These are phyloP conservation scores for Pseudodiploospora longispora DNA, from an alignment of 2,329 filamentous ascomycete genomes.

Conservation along the genomic window DNA sequence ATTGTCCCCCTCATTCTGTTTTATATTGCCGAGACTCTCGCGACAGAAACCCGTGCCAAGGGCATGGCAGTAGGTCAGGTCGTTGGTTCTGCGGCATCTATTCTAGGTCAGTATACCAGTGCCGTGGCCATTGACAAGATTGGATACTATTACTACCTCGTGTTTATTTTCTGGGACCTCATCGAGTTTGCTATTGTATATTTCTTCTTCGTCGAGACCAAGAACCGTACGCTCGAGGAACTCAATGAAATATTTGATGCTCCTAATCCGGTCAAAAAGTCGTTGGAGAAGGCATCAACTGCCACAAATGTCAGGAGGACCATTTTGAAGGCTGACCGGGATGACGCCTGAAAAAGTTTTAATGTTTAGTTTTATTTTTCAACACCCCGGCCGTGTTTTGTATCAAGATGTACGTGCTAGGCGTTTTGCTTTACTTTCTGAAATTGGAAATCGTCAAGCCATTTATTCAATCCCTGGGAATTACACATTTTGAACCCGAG, in stretches of 20 bases:
- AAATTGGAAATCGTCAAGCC: too few relatives aligned
- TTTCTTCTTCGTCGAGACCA: conserved; percentile 26
- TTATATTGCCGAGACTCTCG: conserved; percentile 13
- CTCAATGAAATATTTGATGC: conserved; percentile 19
- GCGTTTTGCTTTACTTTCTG: too few relatives aligned
- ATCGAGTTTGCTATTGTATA: conserved; percentile 23
- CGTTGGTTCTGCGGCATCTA: conserved; percentile 6
- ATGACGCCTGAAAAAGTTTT: background rate
- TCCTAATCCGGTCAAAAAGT: conserved; percentile 9
- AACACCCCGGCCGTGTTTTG: too few relatives aligned
- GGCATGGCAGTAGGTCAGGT: conserved; percentile 5
- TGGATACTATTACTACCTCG: conserved; percentile 28
- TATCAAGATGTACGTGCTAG: too few relatives aligned
- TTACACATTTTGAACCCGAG: too few relatives aligned
- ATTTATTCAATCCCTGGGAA: too few relatives aligned
- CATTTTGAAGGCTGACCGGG: background rate
- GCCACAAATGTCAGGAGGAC: background rate
- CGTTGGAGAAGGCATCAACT: background rate
- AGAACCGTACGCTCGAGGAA: conserved; percentile 19
- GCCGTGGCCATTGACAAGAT: conserved; percentile 13
- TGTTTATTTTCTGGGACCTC: conserved; percentile 25
- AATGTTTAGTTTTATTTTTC: too few relatives aligned
- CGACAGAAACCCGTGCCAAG: conserved; percentile 14
- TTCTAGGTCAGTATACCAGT: conserved; percentile 7
- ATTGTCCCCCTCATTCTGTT: conserved; percentile 10